Evolutionary conservation across 768 basidiomycete species (phyloP).

Genomic region (Mycena galericulata): DNA sequence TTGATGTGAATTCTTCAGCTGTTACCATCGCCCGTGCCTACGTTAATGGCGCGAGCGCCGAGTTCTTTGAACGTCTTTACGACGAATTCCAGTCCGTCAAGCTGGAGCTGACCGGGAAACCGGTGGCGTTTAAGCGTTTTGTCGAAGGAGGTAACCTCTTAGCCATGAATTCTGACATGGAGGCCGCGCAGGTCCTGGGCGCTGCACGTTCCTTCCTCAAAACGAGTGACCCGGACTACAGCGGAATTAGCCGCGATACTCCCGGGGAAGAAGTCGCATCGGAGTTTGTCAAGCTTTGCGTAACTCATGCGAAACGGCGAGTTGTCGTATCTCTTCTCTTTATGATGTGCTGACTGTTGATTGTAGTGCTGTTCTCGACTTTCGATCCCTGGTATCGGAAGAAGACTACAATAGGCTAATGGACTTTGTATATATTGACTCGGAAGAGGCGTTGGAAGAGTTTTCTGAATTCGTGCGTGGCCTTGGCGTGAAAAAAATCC

Average conservation of each 20-base stretch:
- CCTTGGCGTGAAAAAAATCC: background rate
- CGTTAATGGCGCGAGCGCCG: constrained; percentile 11
- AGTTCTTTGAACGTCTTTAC: constrained; percentile 11
- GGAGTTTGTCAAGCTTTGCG: constrained; percentile 6
- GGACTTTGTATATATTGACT: constrained; percentile 2
- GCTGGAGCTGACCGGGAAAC: constrained; percentile 4
- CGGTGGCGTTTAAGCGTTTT: constrained; percentile 19
- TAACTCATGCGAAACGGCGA: constrained; percentile 19
- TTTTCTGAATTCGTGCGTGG: background rate
- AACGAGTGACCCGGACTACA: background rate
- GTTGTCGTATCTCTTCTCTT: background rate
- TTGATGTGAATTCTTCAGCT: too few relatives aligned
- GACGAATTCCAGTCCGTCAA: constrained; percentile 11
- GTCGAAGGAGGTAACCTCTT: constrained; percentile 13
- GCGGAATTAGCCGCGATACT: background rate
- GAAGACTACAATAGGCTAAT: background rate
- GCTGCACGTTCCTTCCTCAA: constrained; percentile 7
- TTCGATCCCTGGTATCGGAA: background rate
- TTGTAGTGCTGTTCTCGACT: background rate
- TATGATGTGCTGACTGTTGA: background rate
- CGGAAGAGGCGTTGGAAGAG: background rate
- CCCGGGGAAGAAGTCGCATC: constrained; percentile 7
- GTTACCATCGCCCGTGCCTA: too few relatives aligned
- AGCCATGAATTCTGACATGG: constrained; percentile 23
- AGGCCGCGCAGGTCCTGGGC: too few relatives aligned